Conservation (phyloP, 2,329 filamentous ascomycete genomes). For the Scedosporium apiospermum region DNA sequence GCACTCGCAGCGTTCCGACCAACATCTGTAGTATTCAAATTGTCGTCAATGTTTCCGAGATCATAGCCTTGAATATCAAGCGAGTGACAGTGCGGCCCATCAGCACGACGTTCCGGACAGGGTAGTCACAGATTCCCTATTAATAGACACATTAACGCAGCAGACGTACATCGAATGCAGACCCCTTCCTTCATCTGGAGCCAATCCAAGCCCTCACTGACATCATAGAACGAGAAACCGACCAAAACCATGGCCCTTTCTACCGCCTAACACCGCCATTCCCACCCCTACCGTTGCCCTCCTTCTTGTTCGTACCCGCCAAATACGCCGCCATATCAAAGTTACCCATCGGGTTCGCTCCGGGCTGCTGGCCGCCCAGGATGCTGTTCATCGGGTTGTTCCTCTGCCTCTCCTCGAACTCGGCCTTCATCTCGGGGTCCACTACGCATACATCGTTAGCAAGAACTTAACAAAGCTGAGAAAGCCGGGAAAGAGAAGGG, state of each 20-base stretch:
- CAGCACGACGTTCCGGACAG: no score
- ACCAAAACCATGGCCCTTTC: neutral
- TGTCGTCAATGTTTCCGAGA: no score
- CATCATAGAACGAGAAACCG: neutral
- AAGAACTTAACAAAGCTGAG: neutral
- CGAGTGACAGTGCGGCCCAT: no score
- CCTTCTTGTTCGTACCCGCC: constrained; percentile 40
- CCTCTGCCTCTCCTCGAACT: constrained; percentile 87
- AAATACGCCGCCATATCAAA: constrained; percentile 58
- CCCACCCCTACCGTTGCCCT: constrained; percentile 17
- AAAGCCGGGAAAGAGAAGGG: neutral
- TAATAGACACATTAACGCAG: no score
- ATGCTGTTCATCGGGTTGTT: constrained; percentile 55
- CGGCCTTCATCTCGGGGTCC: constrained; percentile 90
- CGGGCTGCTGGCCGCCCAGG: constrained; percentile 28
- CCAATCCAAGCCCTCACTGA: neutral
- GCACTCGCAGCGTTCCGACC: no score
- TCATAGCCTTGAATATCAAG: no score
- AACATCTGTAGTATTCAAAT: no score
- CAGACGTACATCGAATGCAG: no score
- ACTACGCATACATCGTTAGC: constrained; percentile 44
- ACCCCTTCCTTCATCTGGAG: neutral
- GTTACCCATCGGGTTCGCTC: constrained; percentile 37
- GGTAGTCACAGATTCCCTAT: no score
- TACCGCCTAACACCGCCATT: neutral